A percentile compares a stretch with the other conserved stretches of the same genome.
phyloP scores from a whole-genome alignment of 1,139 yeast species.

The Saccharomyces hybrid region DNA sequence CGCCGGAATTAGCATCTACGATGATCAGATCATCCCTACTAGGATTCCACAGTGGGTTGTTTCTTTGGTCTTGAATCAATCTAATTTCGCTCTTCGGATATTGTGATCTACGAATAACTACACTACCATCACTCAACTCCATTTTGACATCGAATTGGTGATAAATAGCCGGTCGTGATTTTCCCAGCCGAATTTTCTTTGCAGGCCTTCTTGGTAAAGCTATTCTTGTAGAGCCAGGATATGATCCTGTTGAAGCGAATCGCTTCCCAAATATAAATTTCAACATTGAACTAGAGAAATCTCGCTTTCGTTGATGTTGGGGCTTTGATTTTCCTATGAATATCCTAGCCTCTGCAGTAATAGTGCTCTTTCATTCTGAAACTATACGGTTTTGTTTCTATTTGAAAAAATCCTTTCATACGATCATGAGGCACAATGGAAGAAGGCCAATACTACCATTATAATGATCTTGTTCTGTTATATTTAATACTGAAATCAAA shows the following conservation, averaged over 20 bases:
- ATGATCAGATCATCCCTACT: too few species aligned
- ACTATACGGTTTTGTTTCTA: not conserved
- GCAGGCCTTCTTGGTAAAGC: too few species aligned
- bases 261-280: conserved; percentile 13
- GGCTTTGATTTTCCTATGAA: not conserved
- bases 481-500: not conserved
- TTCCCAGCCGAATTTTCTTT: too few species aligned
- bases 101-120: conserved; percentile 72
- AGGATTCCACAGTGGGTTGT: conserved; percentile 63
- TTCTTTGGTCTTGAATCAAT: conserved; percentile 83
- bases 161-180: too few species aligned
- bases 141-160: too few species aligned
- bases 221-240: conserved; percentile 22
- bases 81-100: conserved; percentile 83
- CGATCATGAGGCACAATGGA: not conserved
- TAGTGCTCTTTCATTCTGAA: not conserved
- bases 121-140: conserved; percentile 98
- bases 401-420: not conserved
- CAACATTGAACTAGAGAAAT: conserved; percentile 6
- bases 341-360: not conserved
- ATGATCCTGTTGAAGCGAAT: conserved; percentile 25
- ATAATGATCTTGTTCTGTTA: not conserved
- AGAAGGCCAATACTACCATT: too few species aligned
- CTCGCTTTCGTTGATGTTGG: not conserved
- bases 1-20: too few species aligned